Evolutionary conservation across 805 yeast genomes (phyloP), one percentile per base, ranked within the genome.

Genomic region (Clavispora fructus): DNA sequence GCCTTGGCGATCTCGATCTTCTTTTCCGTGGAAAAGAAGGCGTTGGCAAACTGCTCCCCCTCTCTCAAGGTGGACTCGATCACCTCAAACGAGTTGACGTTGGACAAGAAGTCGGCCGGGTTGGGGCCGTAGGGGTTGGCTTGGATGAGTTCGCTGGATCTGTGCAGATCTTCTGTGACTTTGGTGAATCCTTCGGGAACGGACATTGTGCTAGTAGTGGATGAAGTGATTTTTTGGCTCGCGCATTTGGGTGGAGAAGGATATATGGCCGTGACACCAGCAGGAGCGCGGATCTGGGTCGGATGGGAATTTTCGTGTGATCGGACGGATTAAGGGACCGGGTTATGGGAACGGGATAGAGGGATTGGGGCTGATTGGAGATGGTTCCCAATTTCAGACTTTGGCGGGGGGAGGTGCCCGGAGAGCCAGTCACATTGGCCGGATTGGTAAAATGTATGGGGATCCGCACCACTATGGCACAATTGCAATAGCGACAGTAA

Each of bases 11-110:
- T 92, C 71, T 91, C 96, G 56, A 92, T 89, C 74, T 92, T 92
- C 76, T 87, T 92, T 65, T 88, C 98, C 16, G 96, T 87, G 58
- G 82, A 74, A 75, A 92, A 92, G 70, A 92, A 94, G 4, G 99
- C 96, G 63, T 92, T 92, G 62, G 98, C 97, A 64, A 92, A 92
- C 71, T 92, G 99, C 72, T 92, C 99, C 67, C 99, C 99, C 73
- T 92, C 99, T 74, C 99, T 82, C 48, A 92, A 77, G 5, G 99
- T 92, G 31, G 96, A 87, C 73, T 92, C 99, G 63, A 92, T 92
- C 61, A 92, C 68, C 75, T 92, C 90, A 73, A 91, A 92, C 56
- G 79, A 82, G 54, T 85, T 76, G 31, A 92, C 98, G 64, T 92
- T 92, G 27, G 97, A 88, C 49, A 92, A 70, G 66, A 72, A 91